Evolutionary conservation across 176 grass and related monocot species (phyloP).

Genomic region (Tuctoria greenei): DNA sequence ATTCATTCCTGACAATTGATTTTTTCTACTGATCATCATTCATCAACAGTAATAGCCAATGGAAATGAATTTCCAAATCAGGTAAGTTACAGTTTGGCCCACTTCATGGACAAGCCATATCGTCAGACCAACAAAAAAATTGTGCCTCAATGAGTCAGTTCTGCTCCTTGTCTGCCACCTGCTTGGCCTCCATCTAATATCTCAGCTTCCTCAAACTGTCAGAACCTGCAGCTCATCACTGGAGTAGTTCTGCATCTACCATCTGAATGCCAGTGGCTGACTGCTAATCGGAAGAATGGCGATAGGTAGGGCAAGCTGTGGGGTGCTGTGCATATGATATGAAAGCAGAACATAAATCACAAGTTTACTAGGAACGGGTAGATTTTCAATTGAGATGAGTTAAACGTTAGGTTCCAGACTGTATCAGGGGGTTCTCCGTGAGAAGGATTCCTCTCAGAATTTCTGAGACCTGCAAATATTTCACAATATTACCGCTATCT

Average conservation of each 20-base stretch:
- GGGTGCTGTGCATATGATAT: too few species aligned
- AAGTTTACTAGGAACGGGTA: background rate
- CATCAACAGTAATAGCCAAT: too few species aligned
- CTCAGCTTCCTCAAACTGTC: too few species aligned
- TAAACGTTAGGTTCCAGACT: background rate
- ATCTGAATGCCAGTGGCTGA: too few species aligned
- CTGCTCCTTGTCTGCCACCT: too few species aligned
- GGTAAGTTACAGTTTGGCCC: background rate
- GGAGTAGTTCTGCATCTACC: too few species aligned
- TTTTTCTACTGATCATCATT: background rate
- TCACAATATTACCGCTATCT: background rate
- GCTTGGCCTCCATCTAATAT: too few species aligned
- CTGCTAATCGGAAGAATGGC: too few species aligned
- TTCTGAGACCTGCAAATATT: background rate
- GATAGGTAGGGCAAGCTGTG: too few species aligned
- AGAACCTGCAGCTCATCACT: too few species aligned
- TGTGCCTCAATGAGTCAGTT: background rate
- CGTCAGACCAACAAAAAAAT: constrained; percentile 14
- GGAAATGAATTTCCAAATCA: background rate
- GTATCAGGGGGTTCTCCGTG: background rate
- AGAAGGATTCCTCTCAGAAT: background rate
- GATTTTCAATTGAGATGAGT: background rate
- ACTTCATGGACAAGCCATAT: background rate
- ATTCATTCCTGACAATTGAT: background rate
- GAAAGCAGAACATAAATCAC: too few species aligned